A percentile compares a stretch with the other conserved stretches of the same genome.
Conservation (phyloP, 306 rosid species). For the Boehmeria nivea region DNA sequence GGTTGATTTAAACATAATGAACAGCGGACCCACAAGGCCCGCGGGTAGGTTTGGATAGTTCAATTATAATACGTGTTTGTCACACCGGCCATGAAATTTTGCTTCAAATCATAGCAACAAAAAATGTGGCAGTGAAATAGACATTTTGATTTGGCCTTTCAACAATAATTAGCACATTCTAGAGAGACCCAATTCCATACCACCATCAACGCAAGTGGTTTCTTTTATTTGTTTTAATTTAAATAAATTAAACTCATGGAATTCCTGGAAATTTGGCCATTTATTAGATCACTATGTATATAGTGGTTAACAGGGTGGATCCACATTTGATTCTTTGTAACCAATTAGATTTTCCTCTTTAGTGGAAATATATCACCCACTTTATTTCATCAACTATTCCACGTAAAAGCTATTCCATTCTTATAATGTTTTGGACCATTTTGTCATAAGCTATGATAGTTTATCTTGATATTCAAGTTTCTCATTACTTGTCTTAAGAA, state of each 20-base stretch:
- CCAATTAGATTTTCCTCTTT: neutral
- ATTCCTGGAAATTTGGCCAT: too few relatives aligned
- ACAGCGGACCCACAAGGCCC: slow-evolving; percentile 10
- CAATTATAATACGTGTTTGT: neutral
- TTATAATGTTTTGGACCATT: neutral
- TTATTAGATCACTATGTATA: neutral
- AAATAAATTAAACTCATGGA: neutral
- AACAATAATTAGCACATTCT: neutral
- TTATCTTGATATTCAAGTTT: slow-evolving; percentile 7
- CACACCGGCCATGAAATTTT: neutral
- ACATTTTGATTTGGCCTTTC: neutral
- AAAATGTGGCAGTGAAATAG: neutral
- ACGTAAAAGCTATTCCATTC: neutral
- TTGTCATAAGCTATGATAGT: neutral
- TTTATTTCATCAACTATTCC: neutral
- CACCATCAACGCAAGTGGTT: too few relatives aligned
- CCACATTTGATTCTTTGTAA: neutral
- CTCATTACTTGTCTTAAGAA: slow-evolving; percentile 4
- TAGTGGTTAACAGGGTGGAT: neutral
- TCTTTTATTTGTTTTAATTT: neutral
- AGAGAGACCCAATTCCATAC: neutral
- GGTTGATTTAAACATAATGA: neutral
- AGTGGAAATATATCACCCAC: too few relatives aligned
- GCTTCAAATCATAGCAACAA: neutral
- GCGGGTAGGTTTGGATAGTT: slow-evolving; percentile 12